phyloP scores from a whole-genome alignment of 78 protist species.

The Dictyostelium discoideum region dicty_2.7 NC_007089.4:5349001-5349500 shows the following conservation, averaged over 20 bases:
- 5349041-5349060: not conserved
- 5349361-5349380: constrained; percentile 40
- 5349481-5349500: not conserved
- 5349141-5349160: constrained; percentile 79
- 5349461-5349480: not conserved
- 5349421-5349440: not conserved
- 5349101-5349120: constrained; percentile 56
- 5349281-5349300: constrained; percentile 54
- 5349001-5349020: not conserved
- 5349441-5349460: constrained; percentile 35
- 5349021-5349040: not conserved
- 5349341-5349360: constrained; percentile 20
- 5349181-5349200: not conserved
- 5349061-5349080: not conserved
- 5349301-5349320: constrained; percentile 81
- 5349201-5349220: not conserved
- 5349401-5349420: not conserved
- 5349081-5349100: constrained; percentile 7
- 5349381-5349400: constrained; percentile 76
- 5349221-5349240: not conserved
- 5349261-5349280: not conserved
- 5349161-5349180: not conserved
- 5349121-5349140: constrained; percentile 54
- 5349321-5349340: constrained; percentile 76
- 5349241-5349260: not conserved